Base-by-base conservation (phyloP, 306 rosid genomes). In the Casuarina equisetifolia region DNA sequence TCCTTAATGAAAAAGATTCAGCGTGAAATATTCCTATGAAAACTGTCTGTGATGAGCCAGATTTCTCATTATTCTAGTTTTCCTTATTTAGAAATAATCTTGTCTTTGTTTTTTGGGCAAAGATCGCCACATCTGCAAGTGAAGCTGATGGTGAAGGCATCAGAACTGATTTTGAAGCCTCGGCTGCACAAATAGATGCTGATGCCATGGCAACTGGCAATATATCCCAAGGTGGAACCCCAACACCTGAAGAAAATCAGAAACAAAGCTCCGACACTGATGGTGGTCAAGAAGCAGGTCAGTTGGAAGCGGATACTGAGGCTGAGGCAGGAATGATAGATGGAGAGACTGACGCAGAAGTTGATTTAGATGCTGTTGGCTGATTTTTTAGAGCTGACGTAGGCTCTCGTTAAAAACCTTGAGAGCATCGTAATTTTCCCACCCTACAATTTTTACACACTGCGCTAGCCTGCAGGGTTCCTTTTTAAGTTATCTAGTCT, bases 191-290 rank as follows among this genome's bases (percentile, higher is more conserved):
- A 20, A 88, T 86, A 91, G 97, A 95, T 58, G 81, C 78, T 15
- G 97, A 95, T 84, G 82, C 76, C 16, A 61, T 78, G 2, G 66
- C 76, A 46, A 76, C 89, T 13, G 92, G 90, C 74, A 62, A 72
- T 68, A 55, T 70, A 64, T 87, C 90, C 51, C 97, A 88, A 79
- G 97, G 86, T 51, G 91, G 87, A 69, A 82, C 91, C 72, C 78
- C 86, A 40, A 83, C 84, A 6, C 86, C 91, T 0, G 93, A 93
- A 55, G 99, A 95, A 74, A 86, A 83, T 62, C 96, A 91, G 83
- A 95, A 95, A 81, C 90, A 84, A 79, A 78, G 92, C 86, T 70
- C 97, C 0, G 98, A 92, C 70, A 86, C 92, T 10, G 98, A 95
- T 66, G 85, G 48, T 17, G 95, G 87, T 72, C 98, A 77, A 78